Base-by-base conservation (phyloP, 2,329 filamentous ascomycete genomes). In the Biscogniauxia sp. region DNA sequence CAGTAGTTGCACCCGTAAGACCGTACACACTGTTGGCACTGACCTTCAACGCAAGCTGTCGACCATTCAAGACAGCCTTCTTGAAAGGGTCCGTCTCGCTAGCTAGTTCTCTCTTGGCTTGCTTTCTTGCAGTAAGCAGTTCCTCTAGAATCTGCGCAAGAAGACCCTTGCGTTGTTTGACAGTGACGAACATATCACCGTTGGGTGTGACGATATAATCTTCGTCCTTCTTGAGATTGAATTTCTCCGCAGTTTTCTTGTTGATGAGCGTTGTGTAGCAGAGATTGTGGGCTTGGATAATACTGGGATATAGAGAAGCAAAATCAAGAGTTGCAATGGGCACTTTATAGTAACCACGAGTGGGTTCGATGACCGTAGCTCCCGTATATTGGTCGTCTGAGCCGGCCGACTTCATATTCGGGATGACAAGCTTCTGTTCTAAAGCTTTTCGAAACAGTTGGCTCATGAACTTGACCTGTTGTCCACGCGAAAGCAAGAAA, bases 11-110 rank as follows among this genome's bases (percentile, higher is more conserved):
- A 77, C 95, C 95, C 6, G 95, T 99, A 65, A 99, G 81, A 80
- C 95, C 95, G 77, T 99, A 99, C 26, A 99, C 95, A 74, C 91
- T 96, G 83, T 99, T 99, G 67, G 95, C 95, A 70, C 92, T 97
- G 76, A 99, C 84, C 77, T 99, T 99, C 81, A 99, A 78, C 55
- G 95, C 95, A 72, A 99, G 80, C 75, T 99, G 95, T 77, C 95
- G 90, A 87, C 95, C 95, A 75, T 99, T 99, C 69, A 99, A 76
- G 70, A 99, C 94, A 52, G 96, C 96, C 77, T 97, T 97, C 75
- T 95, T 97, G 85, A 99, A 99, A 0, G 93, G 88, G 71, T 99
- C 95, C 0, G 89, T 97, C 76, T 98, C 94, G 9, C 89, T 78
- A 0, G 90, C 92, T 53, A 98, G 80, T 74, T 97, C 95, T 66